Base-by-base conservation (phyloP, 2,329 filamentous ascomycete species). In the Ceratocystis papillata region DNA sequence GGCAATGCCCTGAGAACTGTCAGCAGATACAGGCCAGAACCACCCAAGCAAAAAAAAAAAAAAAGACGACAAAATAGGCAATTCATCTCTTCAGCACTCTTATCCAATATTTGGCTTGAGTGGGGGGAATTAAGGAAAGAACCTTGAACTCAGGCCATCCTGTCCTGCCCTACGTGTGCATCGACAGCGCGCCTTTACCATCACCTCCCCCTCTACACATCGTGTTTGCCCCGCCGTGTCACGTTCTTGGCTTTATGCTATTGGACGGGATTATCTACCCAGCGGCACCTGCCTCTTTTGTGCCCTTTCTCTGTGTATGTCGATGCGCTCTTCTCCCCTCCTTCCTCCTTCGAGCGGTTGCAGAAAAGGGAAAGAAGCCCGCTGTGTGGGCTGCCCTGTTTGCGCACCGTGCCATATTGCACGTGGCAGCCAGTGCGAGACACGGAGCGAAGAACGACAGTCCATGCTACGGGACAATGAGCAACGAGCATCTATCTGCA, bases 371-470 rank as follows among this genome's bases (percentile, higher is more conserved):
- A 37, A 37, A 12, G 33, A 37, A 37, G 33, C 33, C 33, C 33
- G 33, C 33, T 3, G 33, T 37, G 33, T 3, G 3, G 33, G 10
- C 33, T 37, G 33, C 10, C 10, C 53, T 3, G 25, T n/a, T 28
- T 30, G 53, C 53, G 20, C 25, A 57, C 53, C 53, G 53, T 57
- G 53, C 53, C 20, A 28, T 10, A 7, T 22, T 57, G 53, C 53
- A 28, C 53, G 53, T 57, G 22, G 53, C 53, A 57, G 53, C 22
- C 53, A 57, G 25, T 57, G 53, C 53, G 53, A 57, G 22, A 28
- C 53, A 57, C 53, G 53, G 53, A 57, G 53, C 15, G 53, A 10
- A 57, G 15, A 28, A 57, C 53, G 53, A 57, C 53, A n/a, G n/a
- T 20, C 15, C 45, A 48, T 48, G 45, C n/a, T 5, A 22, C n/a